These are phyloP conservation scores for Elymus sibiricus DNA, from an alignment of 176 grass and related monocot genomes.

Conservation along the genomic window DNA sequence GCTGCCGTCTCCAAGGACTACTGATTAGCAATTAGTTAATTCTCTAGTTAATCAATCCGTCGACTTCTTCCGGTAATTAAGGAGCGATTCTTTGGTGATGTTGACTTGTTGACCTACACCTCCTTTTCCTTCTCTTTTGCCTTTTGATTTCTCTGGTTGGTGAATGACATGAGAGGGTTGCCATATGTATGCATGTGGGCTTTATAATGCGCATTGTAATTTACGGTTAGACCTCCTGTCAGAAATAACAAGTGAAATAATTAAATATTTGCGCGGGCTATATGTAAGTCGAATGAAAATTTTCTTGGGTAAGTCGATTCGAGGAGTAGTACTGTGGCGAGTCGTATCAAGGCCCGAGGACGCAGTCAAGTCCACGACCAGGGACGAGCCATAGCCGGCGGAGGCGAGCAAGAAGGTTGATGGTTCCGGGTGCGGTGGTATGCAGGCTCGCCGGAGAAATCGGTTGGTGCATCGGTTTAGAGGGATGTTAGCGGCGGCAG, in stretches of 20 bases:
- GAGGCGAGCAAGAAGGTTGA: no score
- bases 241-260: neutral
- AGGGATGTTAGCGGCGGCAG: no score
- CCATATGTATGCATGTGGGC: neutral
- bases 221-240: neutral
- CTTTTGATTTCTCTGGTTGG: neutral
- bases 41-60: neutral
- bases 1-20: slow-evolving; percentile 14
- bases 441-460: no score
- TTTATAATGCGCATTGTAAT: neutral
- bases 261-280: no score
- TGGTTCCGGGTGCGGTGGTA: no score
- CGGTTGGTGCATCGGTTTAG: no score
- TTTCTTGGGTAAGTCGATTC: no score
- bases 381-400: no score
- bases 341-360: no score
- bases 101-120: neutral
- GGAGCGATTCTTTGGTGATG: neutral
- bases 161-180: neutral
- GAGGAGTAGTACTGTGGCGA: no score
- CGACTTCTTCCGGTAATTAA: neutral
- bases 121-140: neutral
- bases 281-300: no score
- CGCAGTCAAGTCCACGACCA: no score
- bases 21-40: neutral